These are phyloP conservation scores for Trichaptum fuscoviolaceum DNA, from an alignment of 768 basidiomycete genomes.

Conservation along the genomic window DNA sequence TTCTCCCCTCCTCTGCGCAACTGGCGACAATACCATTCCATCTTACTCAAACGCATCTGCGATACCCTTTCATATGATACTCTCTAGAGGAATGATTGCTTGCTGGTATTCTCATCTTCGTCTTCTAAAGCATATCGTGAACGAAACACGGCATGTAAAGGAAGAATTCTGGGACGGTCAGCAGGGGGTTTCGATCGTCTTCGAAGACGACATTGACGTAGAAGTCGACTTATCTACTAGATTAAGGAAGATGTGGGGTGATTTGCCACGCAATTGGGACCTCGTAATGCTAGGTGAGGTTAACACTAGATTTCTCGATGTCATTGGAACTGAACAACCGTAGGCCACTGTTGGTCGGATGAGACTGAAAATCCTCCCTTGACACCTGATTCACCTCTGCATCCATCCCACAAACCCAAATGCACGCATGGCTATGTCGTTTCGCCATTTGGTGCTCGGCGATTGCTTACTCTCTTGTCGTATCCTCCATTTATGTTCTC, in stretches of 20 bases:
- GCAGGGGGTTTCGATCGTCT: slow-evolving; percentile 43
- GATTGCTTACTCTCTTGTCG: slow-evolving; percentile 53
- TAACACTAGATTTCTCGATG: slow-evolving; percentile 2
- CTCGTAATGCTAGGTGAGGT: slow-evolving; percentile 62
- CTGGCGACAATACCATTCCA: slow-evolving; percentile 32
- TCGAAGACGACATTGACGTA: slow-evolving; percentile 80
- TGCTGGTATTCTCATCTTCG: slow-evolving; percentile 69
- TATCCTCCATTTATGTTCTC: slow-evolving; percentile 71
- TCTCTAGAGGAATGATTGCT: slow-evolving; percentile 58
- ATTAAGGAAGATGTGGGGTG: slow-evolving; percentile 39
- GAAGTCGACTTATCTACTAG: slow-evolving; percentile 52
- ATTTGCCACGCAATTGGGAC: slow-evolving; percentile 62
- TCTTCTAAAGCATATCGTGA: slow-evolving; percentile 40
- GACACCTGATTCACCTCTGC: slow-evolving; percentile 30
- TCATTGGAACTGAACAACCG: slow-evolving; percentile 6
- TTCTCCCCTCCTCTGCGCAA: slow-evolving; percentile 38
- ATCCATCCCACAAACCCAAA: slow-evolving; percentile 56
- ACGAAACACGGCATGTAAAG: slow-evolving; percentile 20
- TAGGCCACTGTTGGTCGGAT: slow-evolving; percentile 78
- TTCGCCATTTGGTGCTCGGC: slow-evolving; percentile 52
- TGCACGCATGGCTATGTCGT: slow-evolving; percentile 74
- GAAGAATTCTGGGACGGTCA: slow-evolving; percentile 2
- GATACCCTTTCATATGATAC: slow-evolving; percentile 41
- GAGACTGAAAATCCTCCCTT: slow-evolving; percentile 46
- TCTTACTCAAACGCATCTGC: slow-evolving; percentile 5